Percentiles rank a stretch among this genome's conserved stretches.
Evolutionary conservation across 2,329 filamentous ascomycete species (phyloP).

Genomic region (Phyllosticta citrichinensis): DNA sequence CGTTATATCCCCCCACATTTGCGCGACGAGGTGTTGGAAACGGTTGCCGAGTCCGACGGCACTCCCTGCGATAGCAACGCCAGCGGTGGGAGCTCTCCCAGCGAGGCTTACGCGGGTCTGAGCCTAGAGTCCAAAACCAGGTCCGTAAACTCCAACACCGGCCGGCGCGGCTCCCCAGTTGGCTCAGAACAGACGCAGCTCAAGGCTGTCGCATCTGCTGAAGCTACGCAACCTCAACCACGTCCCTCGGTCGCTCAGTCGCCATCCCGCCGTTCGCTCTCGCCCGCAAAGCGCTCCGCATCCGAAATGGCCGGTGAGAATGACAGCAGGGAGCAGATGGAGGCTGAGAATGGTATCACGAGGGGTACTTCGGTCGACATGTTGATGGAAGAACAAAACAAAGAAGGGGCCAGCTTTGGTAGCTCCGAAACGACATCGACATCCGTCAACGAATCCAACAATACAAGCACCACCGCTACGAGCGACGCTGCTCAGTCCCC

Average conservation of each 20-base stretch:
- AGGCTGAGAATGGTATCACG: conserved; percentile 23
- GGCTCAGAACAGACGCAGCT: conserved; percentile 5
- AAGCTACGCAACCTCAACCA: not conserved
- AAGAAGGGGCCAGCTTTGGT: conserved; percentile 17
- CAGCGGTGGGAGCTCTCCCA: conserved; percentile 37
- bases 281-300: conserved; percentile 46
- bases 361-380: conserved; percentile 36
- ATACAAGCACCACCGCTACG: conserved; percentile 7
- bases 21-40: conserved; percentile 40
- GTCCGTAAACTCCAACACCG: conserved; percentile 17
- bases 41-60: conserved; percentile 18
- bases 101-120: conserved; percentile 43
- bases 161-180: conserved; percentile 16
- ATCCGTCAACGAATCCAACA: conserved; percentile 9
- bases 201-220: conserved; percentile 1
- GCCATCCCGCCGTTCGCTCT: conserved; percentile 34
- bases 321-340: conserved; percentile 21
- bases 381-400: conserved; percentile 22
- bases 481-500: conserved; percentile 9
- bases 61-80: conserved; percentile 23
- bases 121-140: conserved; percentile 33
- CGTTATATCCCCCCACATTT: conserved; percentile 48
- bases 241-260: conserved; percentile 8
- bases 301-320: conserved; percentile 41
- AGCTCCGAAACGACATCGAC: conserved; percentile 21